Evolutionary conservation across 176 grass and related monocot species (phyloP).

Genomic region (Themeda triandra): DNA sequence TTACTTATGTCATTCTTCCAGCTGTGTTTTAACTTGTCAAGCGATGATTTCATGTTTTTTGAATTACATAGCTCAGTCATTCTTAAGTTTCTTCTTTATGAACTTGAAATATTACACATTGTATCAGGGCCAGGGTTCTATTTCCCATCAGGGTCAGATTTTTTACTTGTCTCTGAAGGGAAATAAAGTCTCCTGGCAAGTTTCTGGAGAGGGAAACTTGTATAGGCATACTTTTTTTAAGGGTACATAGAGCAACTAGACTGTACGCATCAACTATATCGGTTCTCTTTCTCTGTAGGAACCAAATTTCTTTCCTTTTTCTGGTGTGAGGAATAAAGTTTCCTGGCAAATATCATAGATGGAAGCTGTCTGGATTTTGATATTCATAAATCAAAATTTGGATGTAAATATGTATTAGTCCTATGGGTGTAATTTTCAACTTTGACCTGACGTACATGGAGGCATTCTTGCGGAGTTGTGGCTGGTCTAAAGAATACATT

Average conservation of each 20-base stretch:
- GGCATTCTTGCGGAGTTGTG: neutral
- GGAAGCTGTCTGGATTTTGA: neutral
- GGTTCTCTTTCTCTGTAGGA: neutral
- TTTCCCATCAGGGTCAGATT: neutral
- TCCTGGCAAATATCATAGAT: conserved; percentile 4
- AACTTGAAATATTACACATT: neutral
- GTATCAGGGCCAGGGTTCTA: neutral
- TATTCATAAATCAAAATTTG: neutral
- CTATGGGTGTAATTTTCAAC: neutral
- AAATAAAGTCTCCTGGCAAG: neutral
- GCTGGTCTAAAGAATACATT: neutral
- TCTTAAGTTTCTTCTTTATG: neutral
- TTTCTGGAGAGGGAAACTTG: neutral
- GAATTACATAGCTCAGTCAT: neutral
- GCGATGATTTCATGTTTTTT: neutral
- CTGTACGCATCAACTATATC: neutral
- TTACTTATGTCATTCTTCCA: conserved; percentile 20
- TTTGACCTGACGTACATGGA: neutral
- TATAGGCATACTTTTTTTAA: neutral
- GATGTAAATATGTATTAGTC: neutral
- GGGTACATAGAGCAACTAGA: neutral
- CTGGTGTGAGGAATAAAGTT: neutral
- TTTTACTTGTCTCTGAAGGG: neutral
- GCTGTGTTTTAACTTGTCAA: conserved; percentile 12
- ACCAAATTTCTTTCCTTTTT: neutral